Evolutionary conservation across 2,329 filamentous ascomycete species (phyloP), one percentile per base, ranked within the genome.

Genomic region (Aspergillus phoenicis): DNA sequence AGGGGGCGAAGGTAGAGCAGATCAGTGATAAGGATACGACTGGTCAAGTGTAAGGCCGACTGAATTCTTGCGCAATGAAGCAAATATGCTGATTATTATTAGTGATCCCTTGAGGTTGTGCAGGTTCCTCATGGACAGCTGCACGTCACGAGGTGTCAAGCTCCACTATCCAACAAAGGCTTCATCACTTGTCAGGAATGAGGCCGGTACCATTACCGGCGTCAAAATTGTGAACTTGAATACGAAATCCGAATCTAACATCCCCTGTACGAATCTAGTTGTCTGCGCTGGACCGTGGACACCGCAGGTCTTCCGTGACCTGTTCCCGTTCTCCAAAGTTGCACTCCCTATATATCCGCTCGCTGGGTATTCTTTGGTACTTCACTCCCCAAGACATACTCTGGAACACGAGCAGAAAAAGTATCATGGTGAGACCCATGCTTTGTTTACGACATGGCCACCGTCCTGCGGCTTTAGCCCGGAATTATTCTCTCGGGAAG

Each of bases 281-380:
- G 82, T 94, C 62, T 78, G 89, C 0, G 84, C 89, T 0, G 91
- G 91, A 3, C 84, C 87, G 3, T 94, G 91, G 91, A 89, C 89
- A 0, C 82, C 85, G 0, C 75, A 77, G 33, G 85, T 91, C n/a
- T 89, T 91, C 70, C 67, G 77, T 2, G 77, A 79, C 0, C 82
- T 94, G 15, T 93, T 94, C 69, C 85, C 85, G 0, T 68, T 73
- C 0, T 82, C 88, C 1, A 70, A 68, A 2, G 69, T 82, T 1
- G 72, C 78, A 10, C 76, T 93, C 22, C 85, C 87, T 0, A 79
- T 92, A 45, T 78, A 80, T 3, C 82, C 85, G 17, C 78, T 93
- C 5, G 89, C 89, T 0, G 91, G 91, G 0, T 87, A 93, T 74
- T 91, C 89, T 17, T 76, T 94, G 8, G 83, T 93, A 2, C 75